These are phyloP conservation scores for Pestalotiopsis sp. DNA, from an alignment of 2,329 filamentous ascomycete genomes.

Conservation along the genomic window DNA sequence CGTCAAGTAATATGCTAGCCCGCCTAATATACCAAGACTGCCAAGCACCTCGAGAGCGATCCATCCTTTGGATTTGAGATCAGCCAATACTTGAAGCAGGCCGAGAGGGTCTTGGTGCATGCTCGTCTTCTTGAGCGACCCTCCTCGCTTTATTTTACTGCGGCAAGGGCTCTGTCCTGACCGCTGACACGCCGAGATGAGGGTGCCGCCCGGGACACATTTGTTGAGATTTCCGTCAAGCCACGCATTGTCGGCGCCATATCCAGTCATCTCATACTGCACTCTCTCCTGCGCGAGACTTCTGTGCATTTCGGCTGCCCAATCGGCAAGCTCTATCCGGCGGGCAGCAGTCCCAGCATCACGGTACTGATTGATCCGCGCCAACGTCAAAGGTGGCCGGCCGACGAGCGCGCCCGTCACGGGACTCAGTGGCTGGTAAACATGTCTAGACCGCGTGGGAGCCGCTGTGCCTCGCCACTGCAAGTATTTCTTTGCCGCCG, in stretches of 20 bases:
- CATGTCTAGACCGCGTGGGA: constrained; percentile 28
- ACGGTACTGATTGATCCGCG: constrained; percentile 53
- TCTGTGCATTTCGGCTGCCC: constrained; percentile 80
- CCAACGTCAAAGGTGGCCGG: constrained; percentile 58
- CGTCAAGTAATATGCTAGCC: constrained; percentile 65
- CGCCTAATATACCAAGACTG: constrained; percentile 73
- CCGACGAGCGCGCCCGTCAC: constrained; percentile 21
- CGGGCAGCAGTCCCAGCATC: constrained; percentile 36
- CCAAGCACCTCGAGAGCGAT: constrained; percentile 74
- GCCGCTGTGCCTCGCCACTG: constrained; percentile 59
- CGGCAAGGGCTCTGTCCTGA: constrained; percentile 41
- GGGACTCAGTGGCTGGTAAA: constrained; percentile 38
- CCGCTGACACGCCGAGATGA: constrained; percentile 38
- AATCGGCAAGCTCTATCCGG: constrained; percentile 72
- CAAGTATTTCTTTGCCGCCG: constrained; percentile 80
- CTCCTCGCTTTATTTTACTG: constrained; percentile 27
- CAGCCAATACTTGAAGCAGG: constrained; percentile 69
- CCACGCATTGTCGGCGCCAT: constrained; percentile 69
- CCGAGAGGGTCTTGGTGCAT: constrained; percentile 76
- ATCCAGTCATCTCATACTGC: constrained; percentile 64
- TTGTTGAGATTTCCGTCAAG: constrained; percentile 68
- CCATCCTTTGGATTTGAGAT: constrained; percentile 66
- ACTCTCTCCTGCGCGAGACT: constrained; percentile 75
- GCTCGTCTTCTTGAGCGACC: constrained; percentile 21
- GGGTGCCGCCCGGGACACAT: constrained; percentile 66